phyloP scores from a whole-genome alignment of 2,329 filamentous ascomycete genomes.

The Cercospora zeina region DNA sequence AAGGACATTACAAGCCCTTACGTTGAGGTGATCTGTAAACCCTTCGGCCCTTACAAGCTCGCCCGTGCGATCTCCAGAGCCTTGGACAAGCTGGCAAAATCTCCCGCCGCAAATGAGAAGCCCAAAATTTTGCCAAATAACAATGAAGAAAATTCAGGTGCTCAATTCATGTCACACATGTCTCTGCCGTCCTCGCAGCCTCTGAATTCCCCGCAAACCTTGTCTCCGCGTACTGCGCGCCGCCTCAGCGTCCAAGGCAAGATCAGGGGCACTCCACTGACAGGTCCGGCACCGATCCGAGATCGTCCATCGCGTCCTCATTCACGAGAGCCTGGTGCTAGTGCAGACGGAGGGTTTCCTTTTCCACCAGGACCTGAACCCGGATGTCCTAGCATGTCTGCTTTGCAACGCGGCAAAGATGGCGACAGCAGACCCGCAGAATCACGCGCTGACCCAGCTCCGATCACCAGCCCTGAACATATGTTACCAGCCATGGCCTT shows the following conservation, averaged over 20 bases:
- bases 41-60: slow-evolving; percentile 30
- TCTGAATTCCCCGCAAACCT: neutral
- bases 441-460: neutral
- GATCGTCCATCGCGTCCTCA: neutral
- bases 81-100: slow-evolving; percentile 16
- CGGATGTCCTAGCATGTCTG: neutral
- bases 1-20: slow-evolving; percentile 28
- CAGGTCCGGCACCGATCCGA: neutral
- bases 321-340: slow-evolving; percentile 13
- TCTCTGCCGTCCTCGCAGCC: neutral
- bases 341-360: slow-evolving; percentile 22
- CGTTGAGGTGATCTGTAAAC: slow-evolving; percentile 28
- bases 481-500: neutral
- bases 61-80: slow-evolving; percentile 23
- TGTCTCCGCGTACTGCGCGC: neutral
- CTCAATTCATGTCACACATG: neutral
- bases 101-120: neutral
- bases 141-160: neutral
- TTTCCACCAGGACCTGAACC: neutral
- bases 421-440: neutral
- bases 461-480: neutral
- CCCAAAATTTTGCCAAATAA: neutral
- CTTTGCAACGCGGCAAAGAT: neutral
- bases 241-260: neutral
- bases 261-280: too few species aligned